Conservation (phyloP, 257 asterid genomes). For the Thymus quinquecostatus region DNA sequence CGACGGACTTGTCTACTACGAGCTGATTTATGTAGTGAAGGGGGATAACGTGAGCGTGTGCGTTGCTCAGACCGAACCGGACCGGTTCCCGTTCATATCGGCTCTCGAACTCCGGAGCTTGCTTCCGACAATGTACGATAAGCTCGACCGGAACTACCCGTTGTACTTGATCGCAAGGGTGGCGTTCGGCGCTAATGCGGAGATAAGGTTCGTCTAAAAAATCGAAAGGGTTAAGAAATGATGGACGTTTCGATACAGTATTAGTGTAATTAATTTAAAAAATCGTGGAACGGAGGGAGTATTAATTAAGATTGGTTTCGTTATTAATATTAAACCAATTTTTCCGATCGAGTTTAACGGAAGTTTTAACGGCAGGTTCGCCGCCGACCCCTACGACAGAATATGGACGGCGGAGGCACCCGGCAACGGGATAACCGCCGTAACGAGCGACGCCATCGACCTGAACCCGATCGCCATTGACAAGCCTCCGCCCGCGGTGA, state of each 20-base stretch:
- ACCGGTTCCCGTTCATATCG: constrained; percentile 62
- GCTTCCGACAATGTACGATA: constrained; percentile 35
- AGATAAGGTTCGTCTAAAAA: constrained; percentile 25
- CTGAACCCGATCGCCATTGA: neutral
- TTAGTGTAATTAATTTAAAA: too few species aligned
- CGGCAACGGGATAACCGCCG: constrained; percentile 28
- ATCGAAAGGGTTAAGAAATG: too few species aligned
- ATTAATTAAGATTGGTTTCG: too few species aligned
- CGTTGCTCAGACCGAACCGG: constrained; percentile 56
- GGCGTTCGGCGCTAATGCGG: constrained; percentile 32
- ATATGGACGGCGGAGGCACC: constrained; percentile 49
- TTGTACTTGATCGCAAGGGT: constrained; percentile 23
- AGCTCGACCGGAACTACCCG: constrained; percentile 14
- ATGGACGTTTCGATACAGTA: too few species aligned
- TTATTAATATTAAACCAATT: too few species aligned
- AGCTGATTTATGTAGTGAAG: constrained; percentile 46
- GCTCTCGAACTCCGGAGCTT: constrained; percentile 61
- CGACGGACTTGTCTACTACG: constrained; percentile 33
- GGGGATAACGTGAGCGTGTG: constrained; percentile 44
- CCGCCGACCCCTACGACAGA: constrained; percentile 57
- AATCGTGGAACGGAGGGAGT: too few species aligned
- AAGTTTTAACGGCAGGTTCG: constrained; percentile 12
- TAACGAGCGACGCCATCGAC: constrained; percentile 14
- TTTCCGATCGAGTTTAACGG: neutral
- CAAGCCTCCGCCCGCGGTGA: constrained; percentile 47